Evolutionary conservation across 2,329 filamentous ascomycete genomes (phyloP).

Genomic region (Curvularia eragrostidis): DNA sequence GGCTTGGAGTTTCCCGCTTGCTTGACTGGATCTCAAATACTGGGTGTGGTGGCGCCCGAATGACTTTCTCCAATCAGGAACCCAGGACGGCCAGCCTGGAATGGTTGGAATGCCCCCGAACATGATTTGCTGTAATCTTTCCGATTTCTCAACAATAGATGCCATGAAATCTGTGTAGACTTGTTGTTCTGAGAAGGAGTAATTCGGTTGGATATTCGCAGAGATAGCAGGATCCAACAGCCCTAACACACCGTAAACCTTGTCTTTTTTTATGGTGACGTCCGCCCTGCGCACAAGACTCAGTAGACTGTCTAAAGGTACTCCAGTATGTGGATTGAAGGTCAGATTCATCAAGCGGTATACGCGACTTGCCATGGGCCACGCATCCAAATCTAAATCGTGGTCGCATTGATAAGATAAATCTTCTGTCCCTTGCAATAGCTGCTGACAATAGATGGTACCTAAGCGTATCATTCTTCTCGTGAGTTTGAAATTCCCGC

Average conservation of each 20-base stretch:
- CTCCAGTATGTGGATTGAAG: background rate
- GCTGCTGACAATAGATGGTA: background rate
- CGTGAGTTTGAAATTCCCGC: background rate
- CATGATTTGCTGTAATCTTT: background rate
- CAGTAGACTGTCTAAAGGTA: background rate
- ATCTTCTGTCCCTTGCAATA: background rate
- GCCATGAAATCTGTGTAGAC: background rate
- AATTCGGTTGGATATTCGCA: background rate
- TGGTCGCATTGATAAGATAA: no score
- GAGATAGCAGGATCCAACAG: background rate
- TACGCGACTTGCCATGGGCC: background rate
- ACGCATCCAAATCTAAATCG: background rate
- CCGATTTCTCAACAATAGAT: background rate
- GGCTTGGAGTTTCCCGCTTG: background rate
- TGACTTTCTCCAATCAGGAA: background rate
- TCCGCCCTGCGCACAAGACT: background rate
- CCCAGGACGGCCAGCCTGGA: background rate
- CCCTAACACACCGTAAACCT: background rate
- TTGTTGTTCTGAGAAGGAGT: background rate
- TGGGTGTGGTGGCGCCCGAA: background rate
- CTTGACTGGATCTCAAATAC: background rate
- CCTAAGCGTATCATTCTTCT: background rate
- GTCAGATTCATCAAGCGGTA: background rate
- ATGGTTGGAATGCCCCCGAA: background rate
- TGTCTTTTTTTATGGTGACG: background rate